Evolutionary conservation across 2,329 filamentous ascomycete species (phyloP), one percentile per base, ranked within the genome.

Genomic region (Curvularia verruculosa): DNA sequence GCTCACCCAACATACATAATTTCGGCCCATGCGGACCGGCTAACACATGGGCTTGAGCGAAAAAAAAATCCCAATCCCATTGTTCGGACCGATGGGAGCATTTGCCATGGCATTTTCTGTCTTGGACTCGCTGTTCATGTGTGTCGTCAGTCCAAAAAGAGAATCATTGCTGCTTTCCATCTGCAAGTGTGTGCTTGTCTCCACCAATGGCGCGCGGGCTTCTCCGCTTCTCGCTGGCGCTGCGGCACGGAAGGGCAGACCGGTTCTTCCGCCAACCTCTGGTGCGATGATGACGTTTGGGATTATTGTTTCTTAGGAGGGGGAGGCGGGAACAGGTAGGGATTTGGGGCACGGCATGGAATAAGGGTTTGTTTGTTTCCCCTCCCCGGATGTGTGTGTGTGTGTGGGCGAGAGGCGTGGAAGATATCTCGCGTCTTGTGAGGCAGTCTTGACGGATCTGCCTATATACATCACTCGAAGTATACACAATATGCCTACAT

Each of bases 161-260:
- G 49, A 43, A 31, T 5, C 9, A 15, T 24, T 45, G 43, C 43
- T 53, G n/a, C 28, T 64, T 63, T 58, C 60, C n/a, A n/a, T n/a
- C n/a, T n/a, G n/a, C n/a, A n/a, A n/a, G n/a, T n/a, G n/a, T n/a
- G n/a, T n/a, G n/a, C n/a, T 40, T 31, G 24, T 49, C 31, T 70
- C 71, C 68, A 70, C 71, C 70, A 72, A 72, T 72, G 56, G 62
- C 4, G 18, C 13, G 13, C 3, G 44, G 9, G n/a, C 23, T 24
- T 26, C 13, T 7, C 24, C 23, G 13, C 53, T 47, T 59, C 59
- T 56, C 62, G 23, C 62, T 23, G 63, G n/a, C 13, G 19, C 62
- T 65, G 56, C 18, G 61, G 29, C 66, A 68, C 70, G 71, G 70
- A 66, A 54, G 23, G 52, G 45, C 19, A 58, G 47, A 50, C 59